phyloP scores from a whole-genome alignment of 1,284 basidiomycete species.

The Austroboletus olivaceoglutinosus region DNA sequence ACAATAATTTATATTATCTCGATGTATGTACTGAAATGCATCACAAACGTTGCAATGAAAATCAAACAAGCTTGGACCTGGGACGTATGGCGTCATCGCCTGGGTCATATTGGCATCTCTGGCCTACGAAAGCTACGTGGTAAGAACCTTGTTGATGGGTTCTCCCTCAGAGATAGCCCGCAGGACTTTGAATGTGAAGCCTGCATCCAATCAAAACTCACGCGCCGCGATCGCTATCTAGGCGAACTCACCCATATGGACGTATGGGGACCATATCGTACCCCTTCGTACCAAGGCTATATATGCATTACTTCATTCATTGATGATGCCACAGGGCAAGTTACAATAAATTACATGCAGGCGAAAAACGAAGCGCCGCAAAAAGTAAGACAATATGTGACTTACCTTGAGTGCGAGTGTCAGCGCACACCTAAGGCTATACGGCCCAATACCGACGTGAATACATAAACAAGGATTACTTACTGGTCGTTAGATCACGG shows the following conservation, averaged over 20 bases:
- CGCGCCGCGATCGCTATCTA: not conserved
- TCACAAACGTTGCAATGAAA: not conserved
- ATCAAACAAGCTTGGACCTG: not conserved
- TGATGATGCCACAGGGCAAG: not conserved
- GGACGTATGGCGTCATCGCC: conserved; percentile 1
- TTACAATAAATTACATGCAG: not conserved
- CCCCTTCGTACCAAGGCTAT: not conserved
- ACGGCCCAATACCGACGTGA: conserved; percentile 1
- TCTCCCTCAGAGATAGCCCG: not conserved
- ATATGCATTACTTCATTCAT: conserved; percentile 4
- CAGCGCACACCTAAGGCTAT: not conserved
- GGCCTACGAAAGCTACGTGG: not conserved
- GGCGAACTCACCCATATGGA: not conserved
- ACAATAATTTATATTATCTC: not conserved
- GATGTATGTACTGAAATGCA: not conserved
- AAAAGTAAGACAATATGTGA: not conserved
- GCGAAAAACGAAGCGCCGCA: not conserved
- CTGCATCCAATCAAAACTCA: not conserved
- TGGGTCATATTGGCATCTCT: conserved; percentile 1
- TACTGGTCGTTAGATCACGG: not conserved
- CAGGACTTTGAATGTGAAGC: not conserved
- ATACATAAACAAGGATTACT: conserved; percentile 3
- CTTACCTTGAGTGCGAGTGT: not conserved
- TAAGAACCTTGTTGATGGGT: not conserved
- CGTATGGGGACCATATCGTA: conserved; percentile 1